These are phyloP conservation scores for Termitomyces sp. DNA, from an alignment of 768 basidiomycete species.

Conservation along the genomic window DNA sequence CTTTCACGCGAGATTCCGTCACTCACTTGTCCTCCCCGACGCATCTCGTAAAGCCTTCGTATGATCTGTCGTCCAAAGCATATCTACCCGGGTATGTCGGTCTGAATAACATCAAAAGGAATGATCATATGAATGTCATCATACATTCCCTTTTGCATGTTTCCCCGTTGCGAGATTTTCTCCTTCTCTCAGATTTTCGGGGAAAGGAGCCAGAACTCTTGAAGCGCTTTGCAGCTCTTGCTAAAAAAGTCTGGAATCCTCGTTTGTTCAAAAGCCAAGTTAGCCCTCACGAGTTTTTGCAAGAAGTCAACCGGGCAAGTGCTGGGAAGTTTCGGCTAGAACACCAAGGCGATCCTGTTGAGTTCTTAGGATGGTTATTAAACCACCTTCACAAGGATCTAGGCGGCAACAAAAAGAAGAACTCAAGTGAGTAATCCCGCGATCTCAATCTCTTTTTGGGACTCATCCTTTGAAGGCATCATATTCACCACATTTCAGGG, in stretches of 20 bases:
- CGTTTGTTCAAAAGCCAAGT: constrained; percentile 96
- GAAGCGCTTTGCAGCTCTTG: constrained; percentile 80
- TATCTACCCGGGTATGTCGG: constrained; percentile 95
- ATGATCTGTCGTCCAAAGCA: constrained; percentile 76
- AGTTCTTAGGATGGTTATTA: constrained; percentile 93
- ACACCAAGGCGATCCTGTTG: constrained; percentile 93
- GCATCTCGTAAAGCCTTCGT: constrained; percentile 70
- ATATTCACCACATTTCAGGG: constrained; percentile 95
- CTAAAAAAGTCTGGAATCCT: constrained; percentile 97
- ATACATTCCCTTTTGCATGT: constrained; percentile 93
- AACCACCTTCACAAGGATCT: constrained; percentile 91
- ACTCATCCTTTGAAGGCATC: constrained; percentile 53
- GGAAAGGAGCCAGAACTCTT: constrained; percentile 85
- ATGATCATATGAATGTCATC: constrained; percentile 97
- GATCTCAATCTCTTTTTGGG: constrained; percentile 13
- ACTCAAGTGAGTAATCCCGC: constrained; percentile 66
- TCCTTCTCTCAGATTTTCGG: constrained; percentile 71
- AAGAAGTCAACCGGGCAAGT: constrained; percentile 91
- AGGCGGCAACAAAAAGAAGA: constrained; percentile 89
- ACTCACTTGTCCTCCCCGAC: constrained; percentile 53
- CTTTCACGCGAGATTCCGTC: constrained; percentile 67
- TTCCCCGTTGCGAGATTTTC: constrained; percentile 81
- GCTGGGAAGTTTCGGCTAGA: constrained; percentile 90
- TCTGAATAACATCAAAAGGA: constrained; percentile 95
- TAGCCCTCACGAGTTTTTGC: constrained; percentile 97